phyloP scores from a whole-genome alignment of 2,329 filamentous ascomycete genomes.

The Dissoconium aciculare region DNA sequence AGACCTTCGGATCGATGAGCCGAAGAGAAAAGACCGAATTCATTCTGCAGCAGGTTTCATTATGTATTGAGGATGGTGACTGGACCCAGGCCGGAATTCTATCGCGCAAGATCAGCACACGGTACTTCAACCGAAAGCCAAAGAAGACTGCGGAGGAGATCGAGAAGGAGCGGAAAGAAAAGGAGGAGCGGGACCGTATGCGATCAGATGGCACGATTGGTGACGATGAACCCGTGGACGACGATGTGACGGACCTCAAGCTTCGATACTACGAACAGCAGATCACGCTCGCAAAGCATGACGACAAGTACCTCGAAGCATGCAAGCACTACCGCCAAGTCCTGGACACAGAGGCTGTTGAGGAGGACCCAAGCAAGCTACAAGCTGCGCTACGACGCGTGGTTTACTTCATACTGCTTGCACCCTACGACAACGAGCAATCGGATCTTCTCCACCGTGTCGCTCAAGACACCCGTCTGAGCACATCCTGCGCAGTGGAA shows the following conservation, averaged over 20 bases:
- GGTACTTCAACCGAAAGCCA: slow-evolving; percentile 76
- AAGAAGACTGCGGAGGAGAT: slow-evolving; percentile 83
- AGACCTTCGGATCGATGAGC: slow-evolving; percentile 97
- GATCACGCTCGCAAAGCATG: slow-evolving; percentile 87
- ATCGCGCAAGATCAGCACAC: slow-evolving; percentile 90
- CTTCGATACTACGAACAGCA: slow-evolving; percentile 94
- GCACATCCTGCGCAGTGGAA: slow-evolving; percentile 43
- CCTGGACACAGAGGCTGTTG: slow-evolving; percentile 85
- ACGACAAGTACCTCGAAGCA: slow-evolving; percentile 89
- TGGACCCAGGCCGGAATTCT: slow-evolving; percentile 93
- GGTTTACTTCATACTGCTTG: slow-evolving; percentile 93
- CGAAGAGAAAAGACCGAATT: slow-evolving; percentile 97
- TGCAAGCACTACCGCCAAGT: slow-evolving; percentile 98
- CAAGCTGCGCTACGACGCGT: slow-evolving; percentile 79
- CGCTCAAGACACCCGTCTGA: slow-evolving; percentile 65
- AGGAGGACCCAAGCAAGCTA: slow-evolving; percentile 74
- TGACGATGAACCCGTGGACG: slow-evolving; percentile 64
- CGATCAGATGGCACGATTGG: slow-evolving; percentile 36
- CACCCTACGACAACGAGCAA: slow-evolving; percentile 96
- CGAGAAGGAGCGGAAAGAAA: slow-evolving; percentile 78
- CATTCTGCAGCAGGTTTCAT: slow-evolving; percentile 81
- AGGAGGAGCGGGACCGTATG: slow-evolving; percentile 68
- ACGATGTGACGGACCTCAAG: slow-evolving; percentile 93
- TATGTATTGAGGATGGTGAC: slow-evolving; percentile 90
- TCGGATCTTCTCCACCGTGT: slow-evolving; percentile 93